phyloP scores from a whole-genome alignment of 139 green algal genomes.

The Pedinophyceae sp. region DNA sequence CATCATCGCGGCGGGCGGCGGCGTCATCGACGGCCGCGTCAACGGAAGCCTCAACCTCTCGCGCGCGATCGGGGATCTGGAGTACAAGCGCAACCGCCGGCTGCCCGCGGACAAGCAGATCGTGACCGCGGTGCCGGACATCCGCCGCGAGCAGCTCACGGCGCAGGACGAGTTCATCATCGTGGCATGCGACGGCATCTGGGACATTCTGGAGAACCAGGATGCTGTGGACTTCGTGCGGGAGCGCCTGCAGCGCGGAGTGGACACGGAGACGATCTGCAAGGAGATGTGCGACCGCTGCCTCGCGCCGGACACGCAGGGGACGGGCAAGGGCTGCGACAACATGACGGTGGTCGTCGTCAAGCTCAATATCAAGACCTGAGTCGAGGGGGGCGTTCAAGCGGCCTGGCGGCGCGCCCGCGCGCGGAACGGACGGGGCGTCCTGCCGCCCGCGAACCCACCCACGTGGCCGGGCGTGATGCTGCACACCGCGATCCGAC shows the following conservation, averaged over 20 bases:
- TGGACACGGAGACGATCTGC: constrained; percentile 19
- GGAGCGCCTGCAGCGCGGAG: constrained; percentile 23
- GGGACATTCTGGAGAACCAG: constrained; percentile 60
- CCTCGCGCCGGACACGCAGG: constrained; percentile 39
- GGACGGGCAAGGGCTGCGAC: constrained; percentile 33
- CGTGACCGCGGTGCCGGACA: constrained; percentile 44
- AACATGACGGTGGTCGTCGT: constrained; percentile 29
- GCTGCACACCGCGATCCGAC: no score
- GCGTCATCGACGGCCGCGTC: constrained; percentile 48
- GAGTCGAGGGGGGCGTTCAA: neutral
- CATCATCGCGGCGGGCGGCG: constrained; percentile 43
- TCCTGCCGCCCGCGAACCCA: no score
- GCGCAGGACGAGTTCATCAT: constrained; percentile 49
- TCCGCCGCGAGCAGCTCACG: constrained; percentile 19
- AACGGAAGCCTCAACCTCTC: constrained; percentile 67
- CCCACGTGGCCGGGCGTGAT: no score
- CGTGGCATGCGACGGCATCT: constrained; percentile 69
- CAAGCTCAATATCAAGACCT: constrained; percentile 5
- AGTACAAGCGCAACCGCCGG: constrained; percentile 49
- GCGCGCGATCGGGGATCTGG: constrained; percentile 54
- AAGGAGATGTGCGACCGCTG: constrained; percentile 57
- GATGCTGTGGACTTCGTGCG: constrained; percentile 51
- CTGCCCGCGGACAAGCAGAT: constrained; percentile 33
- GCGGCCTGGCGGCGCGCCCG: no score
- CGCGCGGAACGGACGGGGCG: no score